Evolutionary conservation across 192 early-diverging fungal genomes (phyloP), one percentile per base, ranked within the genome.

Genomic region (Coemansia sp.): DNA sequence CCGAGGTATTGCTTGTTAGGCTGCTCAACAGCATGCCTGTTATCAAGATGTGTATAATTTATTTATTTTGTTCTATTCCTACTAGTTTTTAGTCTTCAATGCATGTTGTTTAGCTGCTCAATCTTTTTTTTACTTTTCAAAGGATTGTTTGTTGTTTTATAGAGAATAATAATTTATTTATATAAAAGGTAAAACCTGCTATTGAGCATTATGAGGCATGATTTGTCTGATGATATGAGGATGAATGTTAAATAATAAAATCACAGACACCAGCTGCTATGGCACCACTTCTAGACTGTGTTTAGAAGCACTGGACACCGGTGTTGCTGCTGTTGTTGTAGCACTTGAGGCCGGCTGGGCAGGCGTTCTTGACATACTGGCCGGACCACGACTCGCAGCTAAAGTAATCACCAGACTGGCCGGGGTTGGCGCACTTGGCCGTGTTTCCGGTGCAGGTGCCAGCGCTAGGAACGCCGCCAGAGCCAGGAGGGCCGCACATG

Each of bases 331-430:
- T 65, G 52, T 82, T 82, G 71, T 82, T 82, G 22, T 76, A 65
- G 68, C 75, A 82, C 66, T 79, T 74, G 67, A 79, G 68, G 52
- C 61, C 66, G 28, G 43, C 28, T 14, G 78, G 78, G 78, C 72
- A 79, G 37, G 22, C 43, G 18, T 62, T 69, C 6, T 68, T 61
- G 37, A 75, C 73, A 32, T 80, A 80, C 66, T 70, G 73, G 70
- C 73, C 73, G 7, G 72, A 74, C 78, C 78, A 80, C 66, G 71
- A 72, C 66, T 80, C 61, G 63, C 78, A 80, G 66, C 72, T 73
- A 51, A 51, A 34, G 52, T 80, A 80, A 43, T 51, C 70, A 15
- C 73, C 73, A 11, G 58, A 67, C 70, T 80, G 73, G 18, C 78
- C 78, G 4, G 78, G 41, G 1, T 66, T 28, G 4, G 22, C 58